These are phyloP conservation scores for Colletotrichum liaoningense DNA, from an alignment of 2,329 filamentous ascomycete species.

Conservation along the genomic window DNA sequence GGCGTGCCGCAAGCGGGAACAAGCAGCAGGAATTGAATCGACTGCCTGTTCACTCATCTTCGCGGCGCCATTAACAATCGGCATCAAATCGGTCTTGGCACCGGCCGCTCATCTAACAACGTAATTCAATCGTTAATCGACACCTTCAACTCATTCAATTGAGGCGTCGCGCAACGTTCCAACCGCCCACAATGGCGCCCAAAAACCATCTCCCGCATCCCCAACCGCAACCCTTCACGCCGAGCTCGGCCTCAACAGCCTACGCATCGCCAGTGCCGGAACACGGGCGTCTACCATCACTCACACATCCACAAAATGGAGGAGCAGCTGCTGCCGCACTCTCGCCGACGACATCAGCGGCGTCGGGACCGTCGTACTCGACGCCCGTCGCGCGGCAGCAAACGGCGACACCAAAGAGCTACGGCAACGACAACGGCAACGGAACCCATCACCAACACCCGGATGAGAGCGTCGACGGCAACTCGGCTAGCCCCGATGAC, in stretches of 20 bases:
- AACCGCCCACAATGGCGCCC: constrained; percentile 11
- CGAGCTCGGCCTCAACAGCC: constrained; percentile 22
- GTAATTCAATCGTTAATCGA: no score
- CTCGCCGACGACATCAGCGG: background rate
- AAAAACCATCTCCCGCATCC: background rate
- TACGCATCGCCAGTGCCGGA: constrained; percentile 30
- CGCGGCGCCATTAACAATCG: background rate
- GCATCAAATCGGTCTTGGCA: background rate
- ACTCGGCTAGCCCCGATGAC: constrained; percentile 27
- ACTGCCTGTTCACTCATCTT: no score
- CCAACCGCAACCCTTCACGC: constrained; percentile 17
- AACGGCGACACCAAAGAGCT: background rate
- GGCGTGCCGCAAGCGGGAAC: background rate
- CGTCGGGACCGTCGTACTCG: background rate
- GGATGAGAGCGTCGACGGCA: constrained; percentile 17
- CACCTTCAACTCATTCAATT: no score
- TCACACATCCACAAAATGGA: background rate
- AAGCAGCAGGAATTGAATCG: no score
- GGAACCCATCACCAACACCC: background rate
- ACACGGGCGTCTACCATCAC: constrained; percentile 16
- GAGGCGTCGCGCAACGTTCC: background rate
- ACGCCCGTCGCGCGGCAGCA: background rate
- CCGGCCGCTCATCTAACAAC: background rate
- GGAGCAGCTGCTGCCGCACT: background rate
- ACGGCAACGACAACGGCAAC: background rate